Conservation (phyloP, 768 basidiomycete species). For the Collybia mongolica region DNA sequence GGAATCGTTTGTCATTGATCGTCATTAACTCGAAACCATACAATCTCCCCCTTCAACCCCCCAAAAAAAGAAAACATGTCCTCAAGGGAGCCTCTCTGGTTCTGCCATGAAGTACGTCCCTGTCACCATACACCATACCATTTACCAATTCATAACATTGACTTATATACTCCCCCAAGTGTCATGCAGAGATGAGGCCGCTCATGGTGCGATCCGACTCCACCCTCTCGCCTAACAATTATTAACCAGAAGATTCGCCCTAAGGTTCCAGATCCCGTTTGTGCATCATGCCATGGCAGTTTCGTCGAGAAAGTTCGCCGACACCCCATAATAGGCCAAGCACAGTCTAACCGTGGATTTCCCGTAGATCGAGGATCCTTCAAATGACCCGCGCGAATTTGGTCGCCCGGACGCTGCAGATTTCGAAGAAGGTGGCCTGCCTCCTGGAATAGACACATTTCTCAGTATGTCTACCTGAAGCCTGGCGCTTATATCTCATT, state of each 20-base stretch:
- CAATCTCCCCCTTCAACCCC: conserved; percentile 10
- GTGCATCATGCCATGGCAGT: conserved; percentile 75
- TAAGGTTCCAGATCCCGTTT: conserved; percentile 79
- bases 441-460: conserved; percentile 44
- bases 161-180: conserved; percentile 45
- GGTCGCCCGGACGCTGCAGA: conserved; percentile 33
- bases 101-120: conserved; percentile 63
- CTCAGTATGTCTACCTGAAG: conserved; percentile 37
- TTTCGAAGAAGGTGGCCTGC: conserved; percentile 25
- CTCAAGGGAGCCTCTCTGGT: conserved; percentile 74
- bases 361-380: conserved; percentile 67
- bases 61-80: conserved; percentile 59
- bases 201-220: conserved; percentile 58
- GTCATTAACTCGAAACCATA: conserved; percentile 3
- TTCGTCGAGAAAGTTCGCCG: conserved; percentile 76
- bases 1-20: conserved; percentile 8
- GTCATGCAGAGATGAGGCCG: conserved; percentile 85
- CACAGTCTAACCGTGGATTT: neutral
- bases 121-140: no score
- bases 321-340: conserved; percentile 10
- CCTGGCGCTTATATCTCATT: neutral
- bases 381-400: conserved; percentile 76
- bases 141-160: neutral
- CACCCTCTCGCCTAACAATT: neutral
- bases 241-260: conserved; percentile 8